Evolutionary conservation across 1,284 basidiomycete species (phyloP).

Genomic region (Caloboletus firmus): DNA sequence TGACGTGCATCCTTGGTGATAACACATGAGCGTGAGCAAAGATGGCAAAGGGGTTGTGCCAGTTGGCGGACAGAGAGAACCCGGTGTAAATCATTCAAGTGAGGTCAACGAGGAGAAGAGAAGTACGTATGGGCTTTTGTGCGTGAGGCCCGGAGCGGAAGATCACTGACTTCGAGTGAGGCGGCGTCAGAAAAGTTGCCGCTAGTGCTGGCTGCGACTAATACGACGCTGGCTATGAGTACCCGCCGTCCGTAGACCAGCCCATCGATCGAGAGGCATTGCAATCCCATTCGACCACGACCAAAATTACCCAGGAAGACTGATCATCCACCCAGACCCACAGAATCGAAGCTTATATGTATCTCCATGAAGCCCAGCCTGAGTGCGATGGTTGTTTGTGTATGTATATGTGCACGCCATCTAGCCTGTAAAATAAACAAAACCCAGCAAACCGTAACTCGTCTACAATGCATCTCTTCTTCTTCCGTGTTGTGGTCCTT

Average conservation of each 20-base stretch:
- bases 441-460: slow-evolving; percentile 12
- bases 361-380: not conserved
- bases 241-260: not conserved
- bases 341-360: not conserved
- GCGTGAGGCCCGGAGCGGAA: slow-evolving; percentile 1
- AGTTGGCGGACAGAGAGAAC: not conserved
- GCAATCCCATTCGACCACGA: not conserved
- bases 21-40: slow-evolving; percentile 13
- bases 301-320: not conserved
- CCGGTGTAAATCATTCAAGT: too few relatives aligned
- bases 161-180: too few relatives aligned
- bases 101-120: not conserved
- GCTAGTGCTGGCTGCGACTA: not conserved
- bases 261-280: not conserved
- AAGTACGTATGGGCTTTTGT: not conserved
- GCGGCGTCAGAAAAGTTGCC: not conserved
- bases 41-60: slow-evolving; percentile 13
- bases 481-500: not conserved
- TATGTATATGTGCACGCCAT: not conserved
- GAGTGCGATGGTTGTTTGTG: slow-evolving; percentile 23
- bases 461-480: slow-evolving; percentile 6
- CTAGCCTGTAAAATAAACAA: slow-evolving; percentile 20
- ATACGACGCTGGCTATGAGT: not conserved
- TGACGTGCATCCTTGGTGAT: too few relatives aligned
- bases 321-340: not conserved